A percentile compares a stretch with the other conserved stretches of the same genome.
Evolutionary conservation across 345 rosid species (phyloP).

Genomic region (Angophora floribunda): DNA sequence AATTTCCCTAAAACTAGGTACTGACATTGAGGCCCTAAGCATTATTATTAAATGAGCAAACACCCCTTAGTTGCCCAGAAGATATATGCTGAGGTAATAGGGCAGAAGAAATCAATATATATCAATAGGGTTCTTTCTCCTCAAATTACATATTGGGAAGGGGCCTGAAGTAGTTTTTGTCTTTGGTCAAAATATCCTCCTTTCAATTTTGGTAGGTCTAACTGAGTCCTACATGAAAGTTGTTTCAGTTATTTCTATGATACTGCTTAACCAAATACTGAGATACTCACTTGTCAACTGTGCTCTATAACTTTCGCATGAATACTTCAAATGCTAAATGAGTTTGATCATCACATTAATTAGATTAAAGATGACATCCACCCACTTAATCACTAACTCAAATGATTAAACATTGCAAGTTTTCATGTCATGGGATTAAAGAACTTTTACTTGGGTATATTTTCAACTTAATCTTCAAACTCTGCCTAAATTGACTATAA

Average conservation of each 20-base stretch:
- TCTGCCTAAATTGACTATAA: neutral
- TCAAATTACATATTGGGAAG: neutral
- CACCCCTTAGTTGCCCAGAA: neutral
- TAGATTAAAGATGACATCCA: neutral
- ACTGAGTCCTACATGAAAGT: neutral
- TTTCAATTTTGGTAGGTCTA: neutral
- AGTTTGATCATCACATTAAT: neutral
- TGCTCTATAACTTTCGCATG: neutral
- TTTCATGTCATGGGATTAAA: neutral
- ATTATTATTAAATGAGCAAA: neutral
- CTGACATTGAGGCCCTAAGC: neutral
- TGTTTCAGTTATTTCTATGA: neutral
- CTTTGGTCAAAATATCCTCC: neutral
- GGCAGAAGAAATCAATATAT: neutral
- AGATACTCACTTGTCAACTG: neutral
- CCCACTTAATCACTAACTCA: neutral
- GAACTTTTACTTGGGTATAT: neutral
- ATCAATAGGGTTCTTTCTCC: neutral
- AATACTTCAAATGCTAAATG: neutral
- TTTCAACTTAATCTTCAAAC: neutral
- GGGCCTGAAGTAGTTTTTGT: neutral
- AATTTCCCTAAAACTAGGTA: neutral
- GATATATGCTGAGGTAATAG: neutral
- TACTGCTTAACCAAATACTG: neutral
- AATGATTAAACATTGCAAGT: neutral